These are phyloP conservation scores for Carex littledalei DNA, from an alignment of 176 grass and related monocot species.

Conservation along the genomic window DNA sequence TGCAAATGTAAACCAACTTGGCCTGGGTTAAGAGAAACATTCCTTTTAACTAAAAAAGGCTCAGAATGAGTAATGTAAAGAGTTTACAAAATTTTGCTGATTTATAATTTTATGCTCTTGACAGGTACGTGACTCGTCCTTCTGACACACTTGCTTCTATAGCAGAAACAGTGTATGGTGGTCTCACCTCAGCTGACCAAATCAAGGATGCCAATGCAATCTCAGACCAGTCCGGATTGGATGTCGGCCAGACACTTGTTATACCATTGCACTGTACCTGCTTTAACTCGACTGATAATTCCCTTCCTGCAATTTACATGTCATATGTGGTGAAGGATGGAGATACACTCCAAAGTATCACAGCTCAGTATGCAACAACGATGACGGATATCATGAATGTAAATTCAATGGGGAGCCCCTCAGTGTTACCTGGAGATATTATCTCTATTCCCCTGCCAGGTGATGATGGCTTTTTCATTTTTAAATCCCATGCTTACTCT, in stretches of 20 bases:
- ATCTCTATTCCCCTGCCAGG: constrained; percentile 67
- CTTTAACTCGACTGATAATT: constrained; percentile 63
- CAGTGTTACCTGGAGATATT: constrained; percentile 62
- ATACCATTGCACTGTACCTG: constrained; percentile 82
- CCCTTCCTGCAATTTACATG: constrained; percentile 58
- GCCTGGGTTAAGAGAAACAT: not conserved
- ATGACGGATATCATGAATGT: constrained; percentile 57
- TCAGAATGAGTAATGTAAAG: not conserved
- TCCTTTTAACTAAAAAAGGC: not conserved
- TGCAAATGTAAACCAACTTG: not conserved
- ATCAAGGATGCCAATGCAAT: constrained; percentile 64
- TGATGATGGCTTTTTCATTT: not conserved
- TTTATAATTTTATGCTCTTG: not conserved
- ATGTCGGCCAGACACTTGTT: constrained; percentile 54
- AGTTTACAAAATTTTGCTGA: not conserved
- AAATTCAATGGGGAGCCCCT: constrained; percentile 50
- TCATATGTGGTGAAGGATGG: constrained; percentile 52
- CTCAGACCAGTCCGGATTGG: constrained; percentile 27
- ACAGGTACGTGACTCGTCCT: constrained; percentile 37
- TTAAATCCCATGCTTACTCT: not conserved
- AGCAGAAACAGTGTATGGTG: constrained; percentile 47
- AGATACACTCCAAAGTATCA: constrained; percentile 55
- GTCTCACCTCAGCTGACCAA: constrained; percentile 65
- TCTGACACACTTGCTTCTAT: constrained; percentile 63
- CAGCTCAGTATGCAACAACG: constrained; percentile 46